Evolutionary conservation across 352 stramenopile genomes (phyloP).

Genomic region (Globisporangium lucens): DNA sequence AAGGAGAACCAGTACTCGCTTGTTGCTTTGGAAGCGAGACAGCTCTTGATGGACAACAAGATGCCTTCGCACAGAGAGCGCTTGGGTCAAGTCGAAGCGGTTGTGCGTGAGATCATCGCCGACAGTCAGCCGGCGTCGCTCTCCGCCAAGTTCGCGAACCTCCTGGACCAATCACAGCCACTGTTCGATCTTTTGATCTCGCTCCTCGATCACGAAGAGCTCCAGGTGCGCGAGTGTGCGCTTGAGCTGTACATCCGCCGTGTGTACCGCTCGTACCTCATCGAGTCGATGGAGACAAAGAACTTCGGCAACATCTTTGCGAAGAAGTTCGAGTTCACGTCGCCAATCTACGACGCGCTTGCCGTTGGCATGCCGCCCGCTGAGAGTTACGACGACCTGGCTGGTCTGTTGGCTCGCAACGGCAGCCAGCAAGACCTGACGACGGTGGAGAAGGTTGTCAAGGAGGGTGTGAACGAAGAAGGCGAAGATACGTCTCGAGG

Average conservation of each 20-base stretch:
- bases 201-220: constrained; percentile 69
- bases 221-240: constrained; percentile 61
- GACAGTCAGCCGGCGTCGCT: constrained; percentile 46
- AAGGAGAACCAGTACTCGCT: constrained; percentile 91
- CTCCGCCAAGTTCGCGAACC: constrained; percentile 45
- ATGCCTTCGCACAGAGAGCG: constrained; percentile 95
- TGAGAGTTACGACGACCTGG: constrained; percentile 83
- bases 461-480: constrained; percentile 16
- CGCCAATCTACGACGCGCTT: constrained; percentile 73
- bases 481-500: constrained; percentile 27
- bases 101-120: constrained; percentile 68
- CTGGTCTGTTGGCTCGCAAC: constrained; percentile 65
- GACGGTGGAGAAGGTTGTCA: constrained; percentile 20
- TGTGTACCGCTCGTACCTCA: constrained; percentile 86
- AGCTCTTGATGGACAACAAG: constrained; percentile 96
- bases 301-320: constrained; percentile 59
- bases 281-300: constrained; percentile 82
- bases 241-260: constrained; percentile 83
- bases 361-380: constrained; percentile 65
- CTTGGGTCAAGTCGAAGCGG: constrained; percentile 70
- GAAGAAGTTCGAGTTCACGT: constrained; percentile 88
- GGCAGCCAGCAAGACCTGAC: constrained; percentile 40
- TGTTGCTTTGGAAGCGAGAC: constrained; percentile 92
- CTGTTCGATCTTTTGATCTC: constrained; percentile 85
- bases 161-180: constrained; percentile 83